A percentile compares a stretch with the other conserved stretches of the same genome.
Conservation (phyloP, 2,329 filamentous ascomycete species). For the Claviceps paspali region DNA sequence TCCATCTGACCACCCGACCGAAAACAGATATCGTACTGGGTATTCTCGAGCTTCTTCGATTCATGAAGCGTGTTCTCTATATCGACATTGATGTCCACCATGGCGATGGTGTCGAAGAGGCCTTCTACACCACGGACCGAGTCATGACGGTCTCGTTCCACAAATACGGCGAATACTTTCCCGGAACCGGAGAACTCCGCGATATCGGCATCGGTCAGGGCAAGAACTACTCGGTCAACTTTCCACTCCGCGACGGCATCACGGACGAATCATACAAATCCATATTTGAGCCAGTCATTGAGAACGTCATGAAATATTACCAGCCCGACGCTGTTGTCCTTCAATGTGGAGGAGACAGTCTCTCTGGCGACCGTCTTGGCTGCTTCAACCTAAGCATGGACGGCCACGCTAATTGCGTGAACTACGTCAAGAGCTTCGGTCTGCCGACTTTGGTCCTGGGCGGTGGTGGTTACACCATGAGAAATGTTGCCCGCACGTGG, state of each 20-base stretch:
- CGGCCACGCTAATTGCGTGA: slow-evolving; percentile 87
- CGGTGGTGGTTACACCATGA: slow-evolving; percentile 91
- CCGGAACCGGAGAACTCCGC: slow-evolving; percentile 74
- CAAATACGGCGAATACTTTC: slow-evolving; percentile 95
- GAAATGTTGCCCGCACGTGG: slow-evolving; percentile 94
- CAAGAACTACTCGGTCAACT: slow-evolving; percentile 82
- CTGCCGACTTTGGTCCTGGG: slow-evolving; percentile 85
- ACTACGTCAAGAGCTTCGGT: slow-evolving; percentile 73
- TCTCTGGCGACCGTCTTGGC: slow-evolving; percentile 85
- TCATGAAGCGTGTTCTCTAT: slow-evolving; percentile 91
- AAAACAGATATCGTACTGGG: slow-evolving; percentile 82
- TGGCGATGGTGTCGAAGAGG: slow-evolving; percentile 83
- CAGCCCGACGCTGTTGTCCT: slow-evolving; percentile 84
- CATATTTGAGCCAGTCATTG: slow-evolving; percentile 83
- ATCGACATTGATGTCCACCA: slow-evolving; percentile 94
- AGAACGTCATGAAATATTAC: slow-evolving; percentile 74
- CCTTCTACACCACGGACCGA: slow-evolving; percentile 82
- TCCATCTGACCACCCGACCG: background rate
- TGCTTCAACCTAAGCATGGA: slow-evolving; percentile 97
- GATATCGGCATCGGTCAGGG: slow-evolving; percentile 78
- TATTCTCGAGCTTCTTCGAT: slow-evolving; percentile 79
- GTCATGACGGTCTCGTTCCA: slow-evolving; percentile 92
- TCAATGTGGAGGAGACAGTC: slow-evolving; percentile 88
- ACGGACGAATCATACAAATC: slow-evolving; percentile 79
- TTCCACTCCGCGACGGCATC: slow-evolving; percentile 82